Evolutionary conservation across 495 filamentous ascomycete genomes (phyloP).

Genomic region (Trichoderma parareesei): DNA sequence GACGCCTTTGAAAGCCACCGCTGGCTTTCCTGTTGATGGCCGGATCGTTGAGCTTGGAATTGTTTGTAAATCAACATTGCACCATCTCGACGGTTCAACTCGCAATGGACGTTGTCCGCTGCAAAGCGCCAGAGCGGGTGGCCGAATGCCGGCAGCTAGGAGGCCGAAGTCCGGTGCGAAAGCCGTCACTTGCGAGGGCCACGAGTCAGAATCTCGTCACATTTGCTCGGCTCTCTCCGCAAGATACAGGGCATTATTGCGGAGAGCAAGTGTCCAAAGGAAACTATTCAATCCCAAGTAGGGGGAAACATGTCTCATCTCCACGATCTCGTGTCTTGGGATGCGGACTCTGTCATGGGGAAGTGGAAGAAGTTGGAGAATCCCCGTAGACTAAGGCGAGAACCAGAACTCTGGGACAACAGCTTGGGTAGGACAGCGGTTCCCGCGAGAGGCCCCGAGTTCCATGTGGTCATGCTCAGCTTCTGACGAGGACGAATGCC

Average conservation of each 20-base stretch:
- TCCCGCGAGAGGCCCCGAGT: not conserved
- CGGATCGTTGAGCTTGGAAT: not conserved
- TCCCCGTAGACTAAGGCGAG: not conserved
- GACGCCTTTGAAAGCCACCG: not conserved
- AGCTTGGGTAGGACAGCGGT: not conserved
- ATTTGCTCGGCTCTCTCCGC: not conserved
- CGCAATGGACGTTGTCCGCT: slow-evolving; percentile 3
- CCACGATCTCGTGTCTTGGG: not conserved
- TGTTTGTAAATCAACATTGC: not conserved
- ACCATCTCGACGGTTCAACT: slow-evolving; percentile 7
- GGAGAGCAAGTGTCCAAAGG: not conserved
- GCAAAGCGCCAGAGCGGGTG: not conserved
- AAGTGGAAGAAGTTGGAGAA: not conserved
- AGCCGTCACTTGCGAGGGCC: not conserved
- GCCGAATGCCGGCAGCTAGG: not conserved
- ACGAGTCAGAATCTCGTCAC: not conserved
- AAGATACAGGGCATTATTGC: not conserved
- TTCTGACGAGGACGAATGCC: not conserved
- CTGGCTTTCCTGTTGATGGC: not conserved
- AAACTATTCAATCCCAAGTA: too few species aligned
- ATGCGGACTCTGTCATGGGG: not conserved
- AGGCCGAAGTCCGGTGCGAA: not conserved
- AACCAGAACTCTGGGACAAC: not conserved
- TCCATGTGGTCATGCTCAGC: slow-evolving; percentile 5
- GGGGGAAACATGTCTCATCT: not conserved